Base-by-base conservation (phyloP, 2,329 filamentous ascomycete genomes). In the Clonostachys rhizophaga region DNA sequence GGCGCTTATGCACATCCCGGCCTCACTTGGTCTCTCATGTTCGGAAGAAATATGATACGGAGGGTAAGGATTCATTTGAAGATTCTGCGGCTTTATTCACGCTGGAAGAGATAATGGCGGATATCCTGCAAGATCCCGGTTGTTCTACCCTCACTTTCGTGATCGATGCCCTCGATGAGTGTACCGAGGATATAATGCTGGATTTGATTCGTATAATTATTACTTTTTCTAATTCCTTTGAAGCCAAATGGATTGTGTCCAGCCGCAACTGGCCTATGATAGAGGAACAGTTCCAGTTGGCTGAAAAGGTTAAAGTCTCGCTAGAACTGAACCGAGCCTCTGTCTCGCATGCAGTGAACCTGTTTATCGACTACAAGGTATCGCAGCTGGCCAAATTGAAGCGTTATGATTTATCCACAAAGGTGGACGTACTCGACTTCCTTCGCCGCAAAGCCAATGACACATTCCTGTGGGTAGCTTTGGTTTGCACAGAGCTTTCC, bases 151-250 rank as follows among this genome's bases (percentile, higher is more conserved):
- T 73, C 39, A 46, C 51, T 3, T 55, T 11, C 6, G 49, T 75
- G 11, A 55, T 78, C 42, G 71, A 77, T 54, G 72, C 69, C 2
- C 66, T 77, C 1, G 71, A 78, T 47, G 71, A 76, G 53, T 75
- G 69, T 48, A 43, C n/a, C 37, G 39, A 36, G 5, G 18, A 35
- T 5, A 61, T 54, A 17, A 47, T 54, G 18, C 20, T 44, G 1
- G 62, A 55, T 16, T 49, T 54, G 20, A 17, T 44, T 1, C 42
- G 60, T 39, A 64, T 76, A 3, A 55, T 76, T 11, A 40, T 62
- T 1, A 49, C 70, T 10, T 61, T 74, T 42, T 43, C 54, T 14
- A 44, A 58, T 20, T 51, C 43, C 0, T 58, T 52, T 13, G 45
- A 49, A 1, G 54, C 65, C 2, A 76, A 70, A 50, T 74, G 68